A percentile compares a stretch with the other conserved stretches of the same genome.
Conservation (phyloP, 2,329 filamentous ascomycete genomes). For the Alternaria brassicae region DNA sequence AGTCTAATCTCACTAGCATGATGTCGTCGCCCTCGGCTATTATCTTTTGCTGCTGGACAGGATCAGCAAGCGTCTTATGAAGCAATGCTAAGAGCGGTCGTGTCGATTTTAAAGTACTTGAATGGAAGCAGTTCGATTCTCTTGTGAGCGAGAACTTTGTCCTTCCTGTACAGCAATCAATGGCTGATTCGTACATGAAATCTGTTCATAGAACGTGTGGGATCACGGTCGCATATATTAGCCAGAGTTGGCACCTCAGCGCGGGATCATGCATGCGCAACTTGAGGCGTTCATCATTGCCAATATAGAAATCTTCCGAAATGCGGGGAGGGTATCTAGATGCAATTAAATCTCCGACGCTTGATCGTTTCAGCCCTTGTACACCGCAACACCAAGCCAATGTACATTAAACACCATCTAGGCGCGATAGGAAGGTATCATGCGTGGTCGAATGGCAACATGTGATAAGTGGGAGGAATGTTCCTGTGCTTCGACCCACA, state of each 20-base stretch:
- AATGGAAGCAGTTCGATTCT: not conserved
- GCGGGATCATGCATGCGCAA: not conserved
- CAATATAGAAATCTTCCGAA: conserved; percentile 7
- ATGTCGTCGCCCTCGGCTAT: not conserved
- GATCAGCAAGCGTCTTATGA: too few species aligned
- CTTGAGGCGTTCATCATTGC: not conserved
- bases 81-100: too few species aligned
- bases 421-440: conserved; percentile 5
- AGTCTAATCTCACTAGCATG: not conserved
- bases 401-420: conserved; percentile 7
- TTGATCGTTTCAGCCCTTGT: conserved; percentile 16
- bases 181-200: not conserved
- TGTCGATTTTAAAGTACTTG: too few species aligned
- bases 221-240: not conserved
- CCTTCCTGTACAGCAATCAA: not conserved
- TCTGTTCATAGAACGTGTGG: not conserved
- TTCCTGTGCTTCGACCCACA: not conserved
- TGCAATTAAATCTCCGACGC: conserved; percentile 16
- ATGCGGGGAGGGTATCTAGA: conserved; percentile 8
- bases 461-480: not conserved
- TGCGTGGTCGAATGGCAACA: not conserved
- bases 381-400: conserved; percentile 15
- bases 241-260: not conserved
- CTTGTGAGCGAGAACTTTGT: not conserved
- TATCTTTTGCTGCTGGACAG: too few species aligned